Base-by-base conservation (phyloP, 2,329 filamentous ascomycete genomes). In the Westerdykella aurantiaca region DNA sequence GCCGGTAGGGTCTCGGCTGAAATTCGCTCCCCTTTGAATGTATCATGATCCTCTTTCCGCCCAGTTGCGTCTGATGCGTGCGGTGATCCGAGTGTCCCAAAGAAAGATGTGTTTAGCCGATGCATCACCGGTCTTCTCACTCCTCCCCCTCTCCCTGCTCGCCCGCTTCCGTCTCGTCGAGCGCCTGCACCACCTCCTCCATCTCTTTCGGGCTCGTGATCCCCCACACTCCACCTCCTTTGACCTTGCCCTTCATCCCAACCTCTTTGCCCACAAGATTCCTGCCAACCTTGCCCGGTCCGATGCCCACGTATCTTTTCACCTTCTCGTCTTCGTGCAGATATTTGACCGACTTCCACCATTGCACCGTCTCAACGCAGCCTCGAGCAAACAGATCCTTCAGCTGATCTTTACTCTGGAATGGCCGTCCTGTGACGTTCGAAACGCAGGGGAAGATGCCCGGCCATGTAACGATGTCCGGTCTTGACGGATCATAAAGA, bases 241-340 rank as follows among this genome's bases (percentile, higher is more conserved):
- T 94, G 39, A 91, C 80, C 13, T 79, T 72, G 43, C 93, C 87
- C 58, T 84, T 80, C 81, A 93, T 90, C 9, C 89, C 90, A 3
- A 96, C 90, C 69, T 96, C 91, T 69, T 96, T 96, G 11, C 90
- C 89, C 1, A 97, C 90, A 6, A 97, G 74, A 64, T 96, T 96
- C 45, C 90, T 78, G 1, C 91, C 91, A 2, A 97, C 91, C 65
- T 95, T 95, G 5, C 91, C 91, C 0, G 91, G 91, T 0, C 91
- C 91, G 49, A 97, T 88, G 35, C 91, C 91, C 39, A 97, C 79
- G 85, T 91, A 96, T 44, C 90, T 76, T 56, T 83, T 77, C 14
- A 95, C 86, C 50, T 83, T 83, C 59, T 84, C 79, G 57, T 93
- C 82, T 63, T 93, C 83, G 64, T 96, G 88, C 39, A 96, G 72